A percentile compares a stretch with the other conserved stretches of the same genome.
Conservation (phyloP, 192 early-diverging fungal species). For the Coemansia sp. region DNA sequence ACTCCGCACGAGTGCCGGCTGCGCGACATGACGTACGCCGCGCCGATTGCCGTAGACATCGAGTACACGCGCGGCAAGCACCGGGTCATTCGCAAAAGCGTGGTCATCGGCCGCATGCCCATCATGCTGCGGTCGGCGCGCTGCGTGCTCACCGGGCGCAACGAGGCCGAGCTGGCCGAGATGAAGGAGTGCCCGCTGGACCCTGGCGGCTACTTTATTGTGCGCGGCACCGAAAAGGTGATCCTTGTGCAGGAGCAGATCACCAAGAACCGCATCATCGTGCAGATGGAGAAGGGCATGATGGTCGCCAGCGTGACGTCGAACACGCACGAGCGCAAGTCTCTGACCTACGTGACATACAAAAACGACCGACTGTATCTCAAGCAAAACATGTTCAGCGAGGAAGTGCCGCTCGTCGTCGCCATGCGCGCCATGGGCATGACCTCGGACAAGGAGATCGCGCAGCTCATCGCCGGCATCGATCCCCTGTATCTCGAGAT, state of each 20-base stretch:
- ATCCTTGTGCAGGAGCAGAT: slow-evolving; percentile 98
- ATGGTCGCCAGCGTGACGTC: slow-evolving; percentile 85
- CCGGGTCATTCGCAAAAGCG: slow-evolving; percentile 73
- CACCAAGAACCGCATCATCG: slow-evolving; percentile 97
- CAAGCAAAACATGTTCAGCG: slow-evolving; percentile 85
- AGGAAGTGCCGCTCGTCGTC: slow-evolving; percentile 83
- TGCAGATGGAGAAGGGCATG: slow-evolving; percentile 78
- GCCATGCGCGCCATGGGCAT: slow-evolving; percentile 94
- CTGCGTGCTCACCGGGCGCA: slow-evolving; percentile 76
- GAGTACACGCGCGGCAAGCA: slow-evolving; percentile 84
- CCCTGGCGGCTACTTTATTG: slow-evolving; percentile 97
- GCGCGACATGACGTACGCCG: slow-evolving; percentile 93
- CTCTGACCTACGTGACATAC: slow-evolving; percentile 80
- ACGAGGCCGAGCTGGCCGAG: slow-evolving; percentile 76
- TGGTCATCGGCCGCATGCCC: slow-evolving; percentile 89
- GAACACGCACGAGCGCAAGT: slow-evolving; percentile 90
- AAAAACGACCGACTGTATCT: slow-evolving; percentile 68
- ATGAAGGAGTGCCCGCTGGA: slow-evolving; percentile 95
- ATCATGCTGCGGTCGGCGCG: slow-evolving; percentile 91
- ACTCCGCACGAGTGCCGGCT: slow-evolving; percentile 96
- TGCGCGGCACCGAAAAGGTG: slow-evolving; percentile 94
- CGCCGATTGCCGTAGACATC: slow-evolving; percentile 87
- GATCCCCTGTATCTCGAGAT: slow-evolving; percentile 78
- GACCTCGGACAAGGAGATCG: slow-evolving; percentile 91
- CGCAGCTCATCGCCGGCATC: slow-evolving; percentile 85